A percentile compares a stretch with the other conserved stretches of the same genome.
These are phyloP conservation scores for Alternaria ethzedia DNA, from an alignment of 2,329 filamentous ascomycete genomes.

Conservation along the genomic window DNA sequence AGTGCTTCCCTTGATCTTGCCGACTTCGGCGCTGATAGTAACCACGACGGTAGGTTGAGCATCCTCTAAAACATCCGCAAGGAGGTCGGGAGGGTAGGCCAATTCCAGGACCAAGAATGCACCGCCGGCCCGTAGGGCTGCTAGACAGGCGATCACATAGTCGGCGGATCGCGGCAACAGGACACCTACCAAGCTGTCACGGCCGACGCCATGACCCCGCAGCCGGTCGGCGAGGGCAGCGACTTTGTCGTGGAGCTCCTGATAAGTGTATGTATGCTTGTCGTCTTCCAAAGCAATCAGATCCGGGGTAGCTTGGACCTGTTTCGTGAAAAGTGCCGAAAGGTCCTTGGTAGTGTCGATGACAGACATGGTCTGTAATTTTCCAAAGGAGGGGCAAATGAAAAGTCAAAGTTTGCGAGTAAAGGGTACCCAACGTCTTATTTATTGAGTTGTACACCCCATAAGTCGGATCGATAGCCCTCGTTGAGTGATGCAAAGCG, in stretches of 20 bases:
- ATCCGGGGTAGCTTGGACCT: slow-evolving; percentile 72
- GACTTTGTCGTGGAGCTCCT: slow-evolving; percentile 72
- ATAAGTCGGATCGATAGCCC: slow-evolving; percentile 20
- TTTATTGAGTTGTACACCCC: slow-evolving; percentile 20
- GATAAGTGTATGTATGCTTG: slow-evolving; percentile 70
- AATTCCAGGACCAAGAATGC: slow-evolving; percentile 82
- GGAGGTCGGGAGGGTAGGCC: slow-evolving; percentile 75
- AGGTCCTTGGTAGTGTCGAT: slow-evolving; percentile 77
- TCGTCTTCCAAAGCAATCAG: slow-evolving; percentile 76
- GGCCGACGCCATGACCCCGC: slow-evolving; percentile 70
- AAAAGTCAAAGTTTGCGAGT: neutral
- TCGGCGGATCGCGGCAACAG: slow-evolving; percentile 76
- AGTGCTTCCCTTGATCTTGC: slow-evolving; percentile 67
- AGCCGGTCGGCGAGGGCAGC: slow-evolving; percentile 69
- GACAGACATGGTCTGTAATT: slow-evolving; percentile 60
- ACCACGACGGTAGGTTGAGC: slow-evolving; percentile 74
- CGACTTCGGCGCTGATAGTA: slow-evolving; percentile 68
- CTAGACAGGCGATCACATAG: slow-evolving; percentile 80
- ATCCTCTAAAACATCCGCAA: slow-evolving; percentile 79
- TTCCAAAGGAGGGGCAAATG: slow-evolving; percentile 11
- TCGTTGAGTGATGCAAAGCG: slow-evolving; percentile 22
- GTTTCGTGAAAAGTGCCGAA: slow-evolving; percentile 71
- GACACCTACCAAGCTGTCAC: slow-evolving; percentile 77
- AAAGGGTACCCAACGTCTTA: slow-evolving; percentile 26
- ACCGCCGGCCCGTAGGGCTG: slow-evolving; percentile 77